Percentiles rank a stretch among this genome's conserved stretches.
These are phyloP conservation scores for Phanerochaete sordida DNA, from an alignment of 768 basidiomycete genomes.

Conservation along the genomic window DNA sequence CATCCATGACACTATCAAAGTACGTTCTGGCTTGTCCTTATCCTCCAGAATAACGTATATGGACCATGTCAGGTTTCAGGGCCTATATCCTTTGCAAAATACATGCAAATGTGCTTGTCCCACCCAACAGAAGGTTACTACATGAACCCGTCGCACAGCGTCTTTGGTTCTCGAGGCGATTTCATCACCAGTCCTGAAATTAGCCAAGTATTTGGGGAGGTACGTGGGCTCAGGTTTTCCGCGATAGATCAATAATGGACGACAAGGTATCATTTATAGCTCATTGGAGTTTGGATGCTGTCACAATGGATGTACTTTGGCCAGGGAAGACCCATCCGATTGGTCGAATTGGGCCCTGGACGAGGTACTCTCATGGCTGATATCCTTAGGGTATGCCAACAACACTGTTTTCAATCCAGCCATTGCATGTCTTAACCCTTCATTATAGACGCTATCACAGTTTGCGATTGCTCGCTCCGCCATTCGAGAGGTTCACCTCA, in stretches of 20 bases:
- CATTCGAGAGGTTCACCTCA: conserved; percentile 59
- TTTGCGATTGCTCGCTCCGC: conserved; percentile 34
- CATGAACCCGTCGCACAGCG: conserved; percentile 64
- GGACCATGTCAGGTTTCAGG: conserved; percentile 67
- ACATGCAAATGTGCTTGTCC: conserved; percentile 88
- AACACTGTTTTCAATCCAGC: neutral
- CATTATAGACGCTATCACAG: conserved; percentile 47
- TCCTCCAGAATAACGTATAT: too few relatives aligned
- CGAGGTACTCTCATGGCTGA: conserved; percentile 91
- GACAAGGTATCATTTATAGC: conserved; percentile 49
- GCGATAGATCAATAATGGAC: conserved; percentile 3
- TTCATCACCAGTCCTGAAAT: conserved; percentile 98
- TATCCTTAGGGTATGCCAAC: conserved; percentile 74
- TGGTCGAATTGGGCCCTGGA: conserved; percentile 94
- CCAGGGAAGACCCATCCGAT: conserved; percentile 46
- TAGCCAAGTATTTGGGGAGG: conserved; percentile 95
- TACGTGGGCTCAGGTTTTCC: conserved; percentile 34
- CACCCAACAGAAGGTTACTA: conserved; percentile 95
- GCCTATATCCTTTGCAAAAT: conserved; percentile 81
- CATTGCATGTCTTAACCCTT: neutral
- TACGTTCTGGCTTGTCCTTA: conserved; percentile 28
- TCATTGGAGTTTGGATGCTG: conserved; percentile 84
- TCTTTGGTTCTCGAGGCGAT: conserved; percentile 87
- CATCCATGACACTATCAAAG: conserved; percentile 71
- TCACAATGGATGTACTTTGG: conserved; percentile 67